phyloP scores from a whole-genome alignment of 2,329 filamentous ascomycete genomes.

The Botrytis porri region DNA sequence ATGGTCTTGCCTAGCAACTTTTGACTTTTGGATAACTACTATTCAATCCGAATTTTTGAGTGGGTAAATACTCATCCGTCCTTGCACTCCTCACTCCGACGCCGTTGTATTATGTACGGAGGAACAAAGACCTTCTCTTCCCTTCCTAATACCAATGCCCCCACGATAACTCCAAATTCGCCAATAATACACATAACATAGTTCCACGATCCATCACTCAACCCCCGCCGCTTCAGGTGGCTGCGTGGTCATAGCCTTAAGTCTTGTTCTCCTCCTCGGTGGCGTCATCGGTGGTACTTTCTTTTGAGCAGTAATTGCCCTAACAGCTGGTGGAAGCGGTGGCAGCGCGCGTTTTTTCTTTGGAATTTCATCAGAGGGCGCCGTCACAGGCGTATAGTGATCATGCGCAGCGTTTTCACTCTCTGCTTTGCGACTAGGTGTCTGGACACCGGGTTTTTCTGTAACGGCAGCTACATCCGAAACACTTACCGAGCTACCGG shows the following conservation, averaged over 20 bases:
- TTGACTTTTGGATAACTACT: not conserved
- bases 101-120: slow-evolving; percentile 4
- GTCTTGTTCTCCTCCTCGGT: slow-evolving; percentile 36
- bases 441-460: slow-evolving; percentile 79
- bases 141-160: not conserved
- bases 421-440: slow-evolving; percentile 61
- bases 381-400: slow-evolving; percentile 27
- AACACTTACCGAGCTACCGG: slow-evolving; percentile 72
- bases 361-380: slow-evolving; percentile 21
- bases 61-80: not conserved
- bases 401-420: slow-evolving; percentile 34
- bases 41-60: slow-evolving; percentile 1
- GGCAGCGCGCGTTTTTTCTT: slow-evolving; percentile 31
- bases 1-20: not conserved
- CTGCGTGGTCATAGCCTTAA: slow-evolving; percentile 28
- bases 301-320: slow-evolving; percentile 31
- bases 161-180: slow-evolving; percentile 2
- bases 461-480: slow-evolving; percentile 74
- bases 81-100: slow-evolving; percentile 8
- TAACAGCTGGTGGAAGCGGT: slow-evolving; percentile 30
- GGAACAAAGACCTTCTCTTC: not conserved
- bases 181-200: slow-evolving; percentile 1
- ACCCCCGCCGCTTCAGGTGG: slow-evolving; percentile 17
- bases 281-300: slow-evolving; percentile 38
- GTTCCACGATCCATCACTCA: not conserved